Conservation (phyloP, 441 rosid species). For the Daphne laureola region DNA sequence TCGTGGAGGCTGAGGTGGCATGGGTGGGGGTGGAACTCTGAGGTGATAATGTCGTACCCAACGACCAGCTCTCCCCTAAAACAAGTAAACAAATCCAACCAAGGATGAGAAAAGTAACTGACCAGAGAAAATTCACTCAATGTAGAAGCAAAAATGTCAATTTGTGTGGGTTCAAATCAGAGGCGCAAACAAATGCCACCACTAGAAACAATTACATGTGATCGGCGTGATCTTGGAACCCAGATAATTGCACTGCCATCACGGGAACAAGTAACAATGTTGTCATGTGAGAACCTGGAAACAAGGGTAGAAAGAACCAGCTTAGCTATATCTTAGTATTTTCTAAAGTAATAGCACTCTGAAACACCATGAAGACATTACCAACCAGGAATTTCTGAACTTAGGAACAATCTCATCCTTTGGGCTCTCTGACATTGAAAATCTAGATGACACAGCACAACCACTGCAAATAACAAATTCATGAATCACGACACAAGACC, state of each 20-base stretch:
- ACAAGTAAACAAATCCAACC: slow-evolving; percentile 12
- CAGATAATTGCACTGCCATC: slow-evolving; percentile 99
- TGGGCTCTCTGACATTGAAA: slow-evolving; percentile 52
- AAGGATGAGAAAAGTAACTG: not conserved
- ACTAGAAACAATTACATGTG: slow-evolving; percentile 49
- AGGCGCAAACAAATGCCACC: not conserved
- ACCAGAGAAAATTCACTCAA: slow-evolving; percentile 10
- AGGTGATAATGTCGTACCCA: slow-evolving; percentile 90
- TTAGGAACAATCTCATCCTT: slow-evolving; percentile 86
- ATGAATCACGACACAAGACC: not conserved
- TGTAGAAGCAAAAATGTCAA: not conserved
- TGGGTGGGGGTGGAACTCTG: slow-evolving; percentile 99
- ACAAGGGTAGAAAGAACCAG: slow-evolving; percentile 9
- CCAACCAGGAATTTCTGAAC: slow-evolving; percentile 86
- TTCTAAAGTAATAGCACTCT: too few species aligned
- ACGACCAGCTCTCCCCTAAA: slow-evolving; percentile 84
- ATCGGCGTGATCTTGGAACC: slow-evolving; percentile 90
- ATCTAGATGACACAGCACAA: slow-evolving; percentile 80
- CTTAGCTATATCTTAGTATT: not conserved
- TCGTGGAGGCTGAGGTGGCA: slow-evolving; percentile 94
- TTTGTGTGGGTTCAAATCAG: not conserved
- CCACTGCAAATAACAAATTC: slow-evolving; percentile 60
- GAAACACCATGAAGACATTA: slow-evolving; percentile 8
- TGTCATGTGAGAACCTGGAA: slow-evolving; percentile 86
- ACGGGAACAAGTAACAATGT: slow-evolving; percentile 98